Evolutionary conservation across 1,139 yeast genomes (phyloP).

Genomic region (Cylindricascospora bacillispora): DNA sequence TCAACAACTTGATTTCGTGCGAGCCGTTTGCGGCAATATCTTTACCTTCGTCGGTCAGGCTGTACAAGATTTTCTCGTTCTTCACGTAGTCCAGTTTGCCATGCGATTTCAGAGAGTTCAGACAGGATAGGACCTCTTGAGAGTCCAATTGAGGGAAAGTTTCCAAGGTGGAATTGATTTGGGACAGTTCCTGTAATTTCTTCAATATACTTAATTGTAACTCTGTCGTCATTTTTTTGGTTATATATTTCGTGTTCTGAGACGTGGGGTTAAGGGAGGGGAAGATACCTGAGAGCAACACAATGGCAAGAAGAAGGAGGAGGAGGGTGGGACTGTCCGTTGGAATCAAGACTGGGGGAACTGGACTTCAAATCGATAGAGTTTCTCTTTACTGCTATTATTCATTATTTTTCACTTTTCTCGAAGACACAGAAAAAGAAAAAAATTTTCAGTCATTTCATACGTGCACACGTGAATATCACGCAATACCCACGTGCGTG

Average conservation of each 20-base stretch:
- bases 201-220: slow-evolving; percentile 39
- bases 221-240: slow-evolving; percentile 23
- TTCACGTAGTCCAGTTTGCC: slow-evolving; percentile 66
- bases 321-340: no score
- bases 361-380: no score
- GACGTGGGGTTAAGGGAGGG: no score
- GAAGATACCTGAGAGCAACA: no score
- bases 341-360: no score
- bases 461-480: no score
- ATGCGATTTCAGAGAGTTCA: slow-evolving; percentile 77
- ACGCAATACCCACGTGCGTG: no score
- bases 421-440: no score
- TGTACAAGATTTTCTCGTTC: slow-evolving; percentile 66
- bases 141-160: slow-evolving; percentile 42
- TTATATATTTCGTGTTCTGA: neutral
- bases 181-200: slow-evolving; percentile 46
- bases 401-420: no score
- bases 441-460: no score
- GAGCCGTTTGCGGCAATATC: slow-evolving; percentile 73
- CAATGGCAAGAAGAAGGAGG: no score
- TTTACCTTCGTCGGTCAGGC: slow-evolving; percentile 68
- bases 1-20: slow-evolving; percentile 77
- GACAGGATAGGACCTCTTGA: slow-evolving; percentile 55
- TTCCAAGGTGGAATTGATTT: slow-evolving; percentile 50
- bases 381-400: no score